phyloP scores from a whole-genome alignment of 768 basidiomycete genomes.

The Kwoniella newhampshirensis region DNA sequence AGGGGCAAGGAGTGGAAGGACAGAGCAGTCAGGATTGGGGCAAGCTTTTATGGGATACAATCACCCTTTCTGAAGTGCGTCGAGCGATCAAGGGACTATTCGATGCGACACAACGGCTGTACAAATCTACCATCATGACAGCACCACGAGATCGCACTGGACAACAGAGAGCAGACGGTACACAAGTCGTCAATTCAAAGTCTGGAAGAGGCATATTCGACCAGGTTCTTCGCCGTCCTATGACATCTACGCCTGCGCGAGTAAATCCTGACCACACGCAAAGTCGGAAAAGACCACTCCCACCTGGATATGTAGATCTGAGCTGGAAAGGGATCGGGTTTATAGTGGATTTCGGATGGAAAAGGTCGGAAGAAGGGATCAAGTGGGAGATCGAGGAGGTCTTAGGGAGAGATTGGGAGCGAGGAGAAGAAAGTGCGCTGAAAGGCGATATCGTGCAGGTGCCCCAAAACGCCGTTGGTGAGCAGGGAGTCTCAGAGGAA shows the following conservation, averaged over 20 bases:
- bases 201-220: slow-evolving; percentile 1
- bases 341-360: slow-evolving; percentile 26
- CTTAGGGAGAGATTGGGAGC: slow-evolving; percentile 12
- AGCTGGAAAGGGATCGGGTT: slow-evolving; percentile 26
- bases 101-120: too few species aligned
- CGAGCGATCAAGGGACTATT: too few species aligned
- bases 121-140: too few species aligned
- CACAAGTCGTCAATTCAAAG: too few species aligned
- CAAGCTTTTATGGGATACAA: too few species aligned
- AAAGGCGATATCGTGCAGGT: background rate
- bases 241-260: background rate
- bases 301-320: slow-evolving; percentile 20
- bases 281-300: slow-evolving; percentile 12
- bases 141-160: too few species aligned
- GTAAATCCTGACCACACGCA: too few species aligned
- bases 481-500: background rate
- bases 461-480: background rate
- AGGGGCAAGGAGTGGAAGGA: too few species aligned
- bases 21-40: too few species aligned
- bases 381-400: slow-evolving; percentile 24
- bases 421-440: background rate
- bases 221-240: background rate
- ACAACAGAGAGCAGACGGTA: too few species aligned
- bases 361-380: slow-evolving; percentile 24
- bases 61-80: too few species aligned